Evolutionary conservation across 2,329 filamentous ascomycete species (phyloP).

Genomic region (Fusarium transvaalense): DNA sequence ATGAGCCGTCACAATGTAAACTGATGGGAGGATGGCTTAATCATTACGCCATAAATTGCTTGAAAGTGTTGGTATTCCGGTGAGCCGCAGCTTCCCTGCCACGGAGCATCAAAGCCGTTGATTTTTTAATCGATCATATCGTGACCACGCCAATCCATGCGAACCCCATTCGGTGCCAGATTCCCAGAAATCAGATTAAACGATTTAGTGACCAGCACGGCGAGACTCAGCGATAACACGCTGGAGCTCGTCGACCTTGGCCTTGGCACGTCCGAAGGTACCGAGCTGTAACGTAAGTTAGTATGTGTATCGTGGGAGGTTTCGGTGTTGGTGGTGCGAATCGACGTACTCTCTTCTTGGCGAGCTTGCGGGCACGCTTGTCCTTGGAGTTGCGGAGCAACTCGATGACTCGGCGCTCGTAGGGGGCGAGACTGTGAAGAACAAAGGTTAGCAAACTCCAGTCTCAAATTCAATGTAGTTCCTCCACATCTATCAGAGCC

Average conservation of each 20-base stretch:
- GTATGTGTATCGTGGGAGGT: constrained; percentile 20
- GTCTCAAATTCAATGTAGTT: background rate
- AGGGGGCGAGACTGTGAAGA: constrained; percentile 78
- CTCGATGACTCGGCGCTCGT: constrained; percentile 99
- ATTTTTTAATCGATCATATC: constrained; percentile 51
- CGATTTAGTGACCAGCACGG: constrained; percentile 69
- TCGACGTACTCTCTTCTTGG: constrained; percentile 93
- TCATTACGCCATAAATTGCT: constrained; percentile 47
- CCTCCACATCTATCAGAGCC: background rate
- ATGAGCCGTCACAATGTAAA: constrained; percentile 1
- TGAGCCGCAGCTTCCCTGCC: constrained; percentile 51
- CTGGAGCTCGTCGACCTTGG: constrained; percentile 99
- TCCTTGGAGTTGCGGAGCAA: constrained; percentile 99
- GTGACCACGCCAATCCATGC: constrained; percentile 56
- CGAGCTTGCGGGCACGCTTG: constrained; percentile 98
- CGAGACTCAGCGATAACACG: constrained; percentile 97
- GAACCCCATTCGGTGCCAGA: constrained; percentile 48
- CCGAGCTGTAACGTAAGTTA: constrained; percentile 75
- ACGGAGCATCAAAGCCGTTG: constrained; percentile 51
- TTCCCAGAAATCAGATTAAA: constrained; percentile 46
- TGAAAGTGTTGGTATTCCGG: constrained; percentile 54
- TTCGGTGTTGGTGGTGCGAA: background rate
- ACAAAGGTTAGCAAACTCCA: constrained; percentile 47
- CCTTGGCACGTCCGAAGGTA: constrained; percentile 98
- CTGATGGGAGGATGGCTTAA: constrained; percentile 29